Base-by-base conservation (phyloP, 139 green algal species). In the Astrephomene gubernaculifera region DNA sequence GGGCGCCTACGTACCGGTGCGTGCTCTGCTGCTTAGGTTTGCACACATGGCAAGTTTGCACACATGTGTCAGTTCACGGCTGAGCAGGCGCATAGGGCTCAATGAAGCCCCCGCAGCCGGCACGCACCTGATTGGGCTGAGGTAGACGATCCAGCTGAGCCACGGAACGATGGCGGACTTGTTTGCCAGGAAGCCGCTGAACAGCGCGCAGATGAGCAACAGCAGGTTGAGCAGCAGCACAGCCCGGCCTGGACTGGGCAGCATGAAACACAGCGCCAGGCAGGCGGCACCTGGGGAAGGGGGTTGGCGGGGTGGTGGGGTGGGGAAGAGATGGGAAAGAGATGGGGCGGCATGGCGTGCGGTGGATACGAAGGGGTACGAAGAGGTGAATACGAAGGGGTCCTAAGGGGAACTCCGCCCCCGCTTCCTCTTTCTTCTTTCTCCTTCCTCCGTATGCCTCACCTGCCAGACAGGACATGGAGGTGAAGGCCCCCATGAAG, bases 161-260 rank as follows among this genome's bases (percentile, higher is more conserved):
- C 57, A 81, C 10, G 67, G 75, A 35, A 88, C 79, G 33, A 96
- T 94, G 73, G 76, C 78, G 29, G 39, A 73, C 79, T 90, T 87
- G 82, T 96, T 94, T 39, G 91, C 92, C 25, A 96, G 87, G 86
- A 95, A 94, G 38, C 94, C 94, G 21, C 53, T 73, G 71, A 97
- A 95, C 27, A 98, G 90, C 49, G 96, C 91, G 17, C 87, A 92
- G 9, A 95, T 43, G 35, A 98, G 91, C 80, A 97, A 88, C 71
- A 97, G 84, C 72, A 97, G 86, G 75, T 96, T 97, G 88, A 96
- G 33, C 39, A 94, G 61, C n/a, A 98, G 87, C 17, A 87, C 80
- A 2, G 94, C 87, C 27, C 88, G 86, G 54, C 95, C 90, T 9
- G 86, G 64, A 6, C 71, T 85, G 72, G 73, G 33, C 35, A 91